Evolutionary conservation across 2,329 filamentous ascomycete genomes (phyloP).

Genomic region (Aspergillus unguis): DNA sequence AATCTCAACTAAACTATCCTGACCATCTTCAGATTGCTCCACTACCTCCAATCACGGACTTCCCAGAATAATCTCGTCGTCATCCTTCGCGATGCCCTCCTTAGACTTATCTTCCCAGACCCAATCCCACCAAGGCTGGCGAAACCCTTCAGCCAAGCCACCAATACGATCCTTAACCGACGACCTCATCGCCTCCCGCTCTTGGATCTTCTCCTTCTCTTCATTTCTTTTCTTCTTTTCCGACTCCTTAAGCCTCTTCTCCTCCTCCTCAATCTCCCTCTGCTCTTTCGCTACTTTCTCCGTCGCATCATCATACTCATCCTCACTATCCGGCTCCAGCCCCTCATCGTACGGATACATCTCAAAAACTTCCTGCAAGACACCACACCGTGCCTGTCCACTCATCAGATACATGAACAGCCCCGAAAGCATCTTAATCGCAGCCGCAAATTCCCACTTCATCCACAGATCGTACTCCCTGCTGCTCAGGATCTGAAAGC

Average conservation of each 20-base stretch:
- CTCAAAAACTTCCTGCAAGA: slow-evolving; percentile 23
- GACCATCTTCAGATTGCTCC: background rate
- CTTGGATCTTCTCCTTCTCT: slow-evolving; percentile 5
- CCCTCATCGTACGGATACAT: slow-evolving; percentile 17
- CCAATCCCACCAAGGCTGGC: slow-evolving; percentile 23
- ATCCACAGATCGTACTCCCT: slow-evolving; percentile 29
- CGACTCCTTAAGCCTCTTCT: slow-evolving; percentile 11
- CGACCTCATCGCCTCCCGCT: slow-evolving; percentile 14
- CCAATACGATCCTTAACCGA: slow-evolving; percentile 13
- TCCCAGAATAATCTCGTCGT: slow-evolving; percentile 6
- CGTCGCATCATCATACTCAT: slow-evolving; percentile 1
- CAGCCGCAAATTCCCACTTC: slow-evolving; percentile 19
- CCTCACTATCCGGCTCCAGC: slow-evolving; percentile 8
- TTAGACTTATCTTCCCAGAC: slow-evolving; percentile 20
- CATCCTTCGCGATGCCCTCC: slow-evolving; percentile 1
- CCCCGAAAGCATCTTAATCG: slow-evolving; percentile 19
- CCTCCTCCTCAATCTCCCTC: slow-evolving; percentile 9
- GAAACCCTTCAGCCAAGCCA: slow-evolving; percentile 12
- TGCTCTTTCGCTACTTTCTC: slow-evolving; percentile 11
- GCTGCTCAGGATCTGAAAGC: slow-evolving; percentile 25
- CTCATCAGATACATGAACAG: slow-evolving; percentile 28
- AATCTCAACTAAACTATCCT: slow-evolving; percentile 2
- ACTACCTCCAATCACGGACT: background rate
- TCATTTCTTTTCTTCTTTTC: slow-evolving; percentile 13
- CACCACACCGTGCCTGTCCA: slow-evolving; percentile 23